Evolutionary conservation across 2,329 filamentous ascomycete genomes (phyloP).

Genomic region (Harringtonia lauricola): DNA sequence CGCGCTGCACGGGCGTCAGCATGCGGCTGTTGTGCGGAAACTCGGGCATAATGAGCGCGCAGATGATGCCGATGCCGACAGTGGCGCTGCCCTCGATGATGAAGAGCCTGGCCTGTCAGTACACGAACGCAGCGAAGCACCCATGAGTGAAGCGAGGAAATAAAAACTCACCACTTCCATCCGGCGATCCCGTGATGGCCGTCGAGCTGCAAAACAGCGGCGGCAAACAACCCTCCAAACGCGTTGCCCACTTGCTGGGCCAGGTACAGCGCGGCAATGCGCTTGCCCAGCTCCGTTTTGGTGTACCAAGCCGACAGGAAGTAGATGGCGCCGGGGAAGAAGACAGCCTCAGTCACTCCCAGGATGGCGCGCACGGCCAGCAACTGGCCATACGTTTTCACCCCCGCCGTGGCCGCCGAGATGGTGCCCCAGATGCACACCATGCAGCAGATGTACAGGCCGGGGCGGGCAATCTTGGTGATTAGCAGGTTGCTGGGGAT

Average conservation of each 20-base stretch:
- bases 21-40: constrained; percentile 28
- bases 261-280: constrained; percentile 24
- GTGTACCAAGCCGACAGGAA: constrained; percentile 30
- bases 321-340: constrained; percentile 27
- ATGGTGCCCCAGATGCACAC: constrained; percentile 20
- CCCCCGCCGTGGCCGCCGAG: constrained; percentile 22
- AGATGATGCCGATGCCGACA: constrained; percentile 22
- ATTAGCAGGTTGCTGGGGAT: constrained; percentile 43
- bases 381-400: constrained; percentile 21
- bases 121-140: not conserved
- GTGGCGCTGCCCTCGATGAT: constrained; percentile 32
- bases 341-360: constrained; percentile 23
- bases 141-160: constrained; percentile 10
- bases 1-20: constrained; percentile 16
- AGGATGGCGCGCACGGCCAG: constrained; percentile 24
- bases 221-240: constrained; percentile 38
- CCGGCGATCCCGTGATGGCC: constrained; percentile 33
- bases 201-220: constrained; percentile 34
- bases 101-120: constrained; percentile 28
- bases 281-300: constrained; percentile 24
- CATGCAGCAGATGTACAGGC: constrained; percentile 17
- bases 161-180: constrained; percentile 44
- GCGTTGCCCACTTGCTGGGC: constrained; percentile 14
- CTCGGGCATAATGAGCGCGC: constrained; percentile 24
- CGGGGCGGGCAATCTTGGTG: constrained; percentile 7